Conservation (phyloP, 768 basidiomycete genomes). For the Auricularia sp. region DNA sequence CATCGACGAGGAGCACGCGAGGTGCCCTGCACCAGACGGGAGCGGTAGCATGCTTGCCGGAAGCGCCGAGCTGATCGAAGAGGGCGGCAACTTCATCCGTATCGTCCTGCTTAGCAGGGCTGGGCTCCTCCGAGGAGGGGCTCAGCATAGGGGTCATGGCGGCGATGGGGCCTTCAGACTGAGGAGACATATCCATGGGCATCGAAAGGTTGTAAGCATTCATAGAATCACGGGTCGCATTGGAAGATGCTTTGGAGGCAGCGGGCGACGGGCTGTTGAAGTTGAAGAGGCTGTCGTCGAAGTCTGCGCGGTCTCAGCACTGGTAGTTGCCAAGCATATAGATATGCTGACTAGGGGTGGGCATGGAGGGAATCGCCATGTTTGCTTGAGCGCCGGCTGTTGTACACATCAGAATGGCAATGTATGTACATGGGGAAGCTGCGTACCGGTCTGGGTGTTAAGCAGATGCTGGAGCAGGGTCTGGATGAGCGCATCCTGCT, state of each 20-base stretch:
- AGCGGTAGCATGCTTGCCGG: constrained; percentile 41
- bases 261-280: not conserved
- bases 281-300: not conserved
- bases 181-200: not conserved
- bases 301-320: not conserved
- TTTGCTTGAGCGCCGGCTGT: not conserved
- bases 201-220: not conserved
- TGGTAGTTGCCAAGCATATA: not conserved
- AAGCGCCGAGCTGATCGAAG: not conserved
- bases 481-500: constrained; percentile 79
- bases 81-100: not conserved
- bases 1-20: constrained; percentile 85
- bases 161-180: not conserved
- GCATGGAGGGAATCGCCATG: not conserved
- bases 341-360: not conserved
- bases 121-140: not conserved
- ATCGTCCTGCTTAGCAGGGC: not conserved
- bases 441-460: not conserved
- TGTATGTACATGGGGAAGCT: not conserved
- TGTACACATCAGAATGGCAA: not conserved
- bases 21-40: constrained; percentile 90
- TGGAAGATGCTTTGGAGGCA: not conserved
- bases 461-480: constrained; percentile 73
- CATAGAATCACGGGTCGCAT: not conserved
- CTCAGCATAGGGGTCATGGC: not conserved